These are phyloP conservation scores for Aphanoascus verrucosus DNA, from an alignment of 2,329 filamentous ascomycete species.

Conservation along the genomic window DNA sequence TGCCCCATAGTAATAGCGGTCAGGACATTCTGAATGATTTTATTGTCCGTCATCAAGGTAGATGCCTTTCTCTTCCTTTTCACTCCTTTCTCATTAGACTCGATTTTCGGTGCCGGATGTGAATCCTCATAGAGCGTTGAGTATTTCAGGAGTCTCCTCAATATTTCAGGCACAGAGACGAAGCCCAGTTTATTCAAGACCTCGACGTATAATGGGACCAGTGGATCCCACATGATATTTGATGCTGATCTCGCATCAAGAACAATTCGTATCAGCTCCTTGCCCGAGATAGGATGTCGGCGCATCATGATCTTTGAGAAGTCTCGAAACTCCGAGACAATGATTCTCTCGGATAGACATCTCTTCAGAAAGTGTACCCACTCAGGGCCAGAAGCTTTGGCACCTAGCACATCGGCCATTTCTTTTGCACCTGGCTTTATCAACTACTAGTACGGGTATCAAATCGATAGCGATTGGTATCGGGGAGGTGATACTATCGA, in stretches of 20 bases:
- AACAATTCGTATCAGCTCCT: constrained; percentile 27
- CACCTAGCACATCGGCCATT: constrained; percentile 5
- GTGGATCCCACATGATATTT: constrained; percentile 32
- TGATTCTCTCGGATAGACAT: constrained; percentile 14
- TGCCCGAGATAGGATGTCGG: constrained; percentile 25
- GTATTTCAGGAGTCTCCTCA: constrained; percentile 26
- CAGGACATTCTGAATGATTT: constrained; percentile 34
- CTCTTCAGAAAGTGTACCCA: constrained; percentile 14
- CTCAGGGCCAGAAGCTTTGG: constrained; percentile 8
- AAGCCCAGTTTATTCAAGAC: constrained; percentile 27
- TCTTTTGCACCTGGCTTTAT: background rate
- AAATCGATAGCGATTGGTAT: too few relatives aligned
- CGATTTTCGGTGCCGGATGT: background rate
- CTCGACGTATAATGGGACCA: constrained; percentile 34
- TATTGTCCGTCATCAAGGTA: constrained; percentile 35
- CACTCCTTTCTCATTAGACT: constrained; percentile 7
- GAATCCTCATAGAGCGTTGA: constrained; percentile 25
- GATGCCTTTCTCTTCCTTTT: constrained; percentile 13
- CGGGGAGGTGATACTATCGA: too few relatives aligned
- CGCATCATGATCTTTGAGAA: constrained; percentile 28
- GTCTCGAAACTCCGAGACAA: constrained; percentile 27
- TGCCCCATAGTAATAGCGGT: constrained; percentile 29
- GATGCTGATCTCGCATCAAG: constrained; percentile 27
- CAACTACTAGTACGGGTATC: background rate
- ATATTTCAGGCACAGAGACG: constrained; percentile 27